Evolutionary conservation across 495 filamentous ascomycete species (phyloP).

Genomic region (Neurospora sp.): DNA sequence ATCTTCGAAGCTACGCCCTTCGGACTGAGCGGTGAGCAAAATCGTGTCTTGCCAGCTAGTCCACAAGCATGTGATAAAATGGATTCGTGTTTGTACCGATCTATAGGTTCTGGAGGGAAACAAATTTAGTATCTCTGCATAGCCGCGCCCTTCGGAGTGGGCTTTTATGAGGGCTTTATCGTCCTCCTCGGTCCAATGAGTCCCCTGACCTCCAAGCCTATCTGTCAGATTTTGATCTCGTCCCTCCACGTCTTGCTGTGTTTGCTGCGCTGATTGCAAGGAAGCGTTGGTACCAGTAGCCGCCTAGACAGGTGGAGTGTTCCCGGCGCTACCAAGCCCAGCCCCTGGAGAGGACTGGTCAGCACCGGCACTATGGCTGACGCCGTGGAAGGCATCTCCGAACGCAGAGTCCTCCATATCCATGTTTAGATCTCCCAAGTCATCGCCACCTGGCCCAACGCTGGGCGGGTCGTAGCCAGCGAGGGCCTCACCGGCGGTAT

Average conservation of each 20-base stretch:
- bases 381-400: constrained; percentile 47
- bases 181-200: background rate
- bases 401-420: constrained; percentile 47
- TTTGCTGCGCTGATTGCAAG: background rate
- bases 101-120: background rate
- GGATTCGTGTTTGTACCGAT: background rate
- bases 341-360: background rate
- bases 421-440: constrained; percentile 34
- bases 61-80: background rate
- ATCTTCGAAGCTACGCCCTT: background rate
- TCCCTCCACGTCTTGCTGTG: background rate
- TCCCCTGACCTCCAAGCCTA: background rate
- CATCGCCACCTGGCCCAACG: constrained; percentile 22
- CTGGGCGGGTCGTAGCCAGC: constrained; percentile 28
- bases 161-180: background rate
- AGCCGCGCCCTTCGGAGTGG: background rate
- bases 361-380: constrained; percentile 15
- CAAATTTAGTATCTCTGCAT: background rate
- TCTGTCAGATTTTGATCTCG: background rate
- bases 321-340: background rate
- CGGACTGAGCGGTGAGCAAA: background rate
- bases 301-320: background rate
- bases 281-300: background rate
- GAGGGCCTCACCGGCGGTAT: constrained; percentile 39
- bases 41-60: background rate